Evolutionary conservation across 257 asterid species (phyloP).

Genomic region (Prunella vulgaris): DNA sequence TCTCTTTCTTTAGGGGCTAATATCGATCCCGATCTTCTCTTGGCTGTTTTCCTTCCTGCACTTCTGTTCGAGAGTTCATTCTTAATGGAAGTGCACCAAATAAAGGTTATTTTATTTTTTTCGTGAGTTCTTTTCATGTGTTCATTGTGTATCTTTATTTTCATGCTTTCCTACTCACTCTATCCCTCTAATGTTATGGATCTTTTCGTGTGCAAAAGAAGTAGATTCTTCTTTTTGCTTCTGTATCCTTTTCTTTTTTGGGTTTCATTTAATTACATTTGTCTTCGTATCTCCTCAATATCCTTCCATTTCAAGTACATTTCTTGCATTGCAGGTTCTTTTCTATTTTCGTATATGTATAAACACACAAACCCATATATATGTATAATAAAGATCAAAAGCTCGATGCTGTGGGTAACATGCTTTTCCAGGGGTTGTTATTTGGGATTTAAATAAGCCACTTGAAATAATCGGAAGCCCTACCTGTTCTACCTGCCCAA

Average conservation of each 20-base stretch:
- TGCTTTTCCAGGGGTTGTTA: not conserved
- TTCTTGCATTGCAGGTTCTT: not conserved
- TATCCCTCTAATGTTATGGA: not conserved
- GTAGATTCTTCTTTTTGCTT: not conserved
- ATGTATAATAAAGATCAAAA: not conserved
- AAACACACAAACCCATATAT: not conserved
- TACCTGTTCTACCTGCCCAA: not conserved
- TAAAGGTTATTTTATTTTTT: constrained; percentile 55
- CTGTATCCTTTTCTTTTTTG: not conserved
- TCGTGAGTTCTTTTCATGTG: too few species aligned
- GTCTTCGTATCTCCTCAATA: not conserved
- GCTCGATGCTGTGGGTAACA: not conserved
- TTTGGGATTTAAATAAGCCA: not conserved
- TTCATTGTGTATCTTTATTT: constrained; percentile 1
- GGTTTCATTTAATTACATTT: not conserved
- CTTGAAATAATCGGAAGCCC: not conserved
- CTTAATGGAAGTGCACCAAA: constrained; percentile 94
- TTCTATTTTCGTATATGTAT: not conserved
- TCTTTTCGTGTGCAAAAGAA: not conserved
- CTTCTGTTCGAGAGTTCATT: constrained; percentile 97
- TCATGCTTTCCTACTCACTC: constrained; percentile 3
- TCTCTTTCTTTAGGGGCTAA: constrained; percentile 58
- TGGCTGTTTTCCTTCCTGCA: constrained; percentile 98
- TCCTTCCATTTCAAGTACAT: not conserved
- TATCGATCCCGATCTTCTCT: constrained; percentile 92